phyloP scores from a whole-genome alignment of 345 rosid species.

The Erucastrum elatum region DNA sequence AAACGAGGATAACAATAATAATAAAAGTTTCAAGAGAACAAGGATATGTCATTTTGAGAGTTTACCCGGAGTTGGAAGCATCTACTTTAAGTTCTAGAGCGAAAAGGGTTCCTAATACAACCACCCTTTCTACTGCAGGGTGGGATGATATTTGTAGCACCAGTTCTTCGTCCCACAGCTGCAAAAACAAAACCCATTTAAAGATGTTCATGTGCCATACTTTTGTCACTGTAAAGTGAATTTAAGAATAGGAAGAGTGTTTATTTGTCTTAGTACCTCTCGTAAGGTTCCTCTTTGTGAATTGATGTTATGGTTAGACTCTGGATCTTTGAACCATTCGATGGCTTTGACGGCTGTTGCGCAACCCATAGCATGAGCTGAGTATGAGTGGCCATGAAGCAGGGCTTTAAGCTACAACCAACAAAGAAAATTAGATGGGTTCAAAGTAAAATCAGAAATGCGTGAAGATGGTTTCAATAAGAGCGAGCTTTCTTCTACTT shows the following conservation, averaged over 20 bases:
- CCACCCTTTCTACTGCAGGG: slow-evolving; percentile 72
- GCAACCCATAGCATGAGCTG: slow-evolving; percentile 96
- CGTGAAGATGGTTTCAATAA: background rate
- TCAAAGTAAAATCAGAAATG: background rate
- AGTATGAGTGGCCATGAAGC: slow-evolving; percentile 92
- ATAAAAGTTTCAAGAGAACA: background rate
- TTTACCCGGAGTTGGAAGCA: slow-evolving; percentile 71
- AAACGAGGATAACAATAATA: background rate
- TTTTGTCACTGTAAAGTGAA: background rate
- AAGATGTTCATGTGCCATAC: background rate
- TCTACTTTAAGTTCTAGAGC: slow-evolving; percentile 73
- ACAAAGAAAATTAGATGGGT: slow-evolving; percentile 7
- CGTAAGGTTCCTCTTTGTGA: slow-evolving; percentile 53
- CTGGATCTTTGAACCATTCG: slow-evolving; percentile 84
- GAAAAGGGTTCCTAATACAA: slow-evolving; percentile 74
- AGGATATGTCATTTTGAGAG: slow-evolving; percentile 1
- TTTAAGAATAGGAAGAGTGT: background rate
- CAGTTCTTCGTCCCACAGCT: slow-evolving; percentile 78
- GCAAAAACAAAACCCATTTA: slow-evolving; percentile 34
- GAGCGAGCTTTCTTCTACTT: background rate
- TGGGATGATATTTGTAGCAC: slow-evolving; percentile 67
- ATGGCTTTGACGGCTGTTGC: slow-evolving; percentile 83
- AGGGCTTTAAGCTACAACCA: slow-evolving; percentile 79
- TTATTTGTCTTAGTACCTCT: slow-evolving; percentile 54
- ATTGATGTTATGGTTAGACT: slow-evolving; percentile 60